phyloP scores from a whole-genome alignment of 2,329 filamentous ascomycete genomes.

The Septoria petroselini region DNA sequence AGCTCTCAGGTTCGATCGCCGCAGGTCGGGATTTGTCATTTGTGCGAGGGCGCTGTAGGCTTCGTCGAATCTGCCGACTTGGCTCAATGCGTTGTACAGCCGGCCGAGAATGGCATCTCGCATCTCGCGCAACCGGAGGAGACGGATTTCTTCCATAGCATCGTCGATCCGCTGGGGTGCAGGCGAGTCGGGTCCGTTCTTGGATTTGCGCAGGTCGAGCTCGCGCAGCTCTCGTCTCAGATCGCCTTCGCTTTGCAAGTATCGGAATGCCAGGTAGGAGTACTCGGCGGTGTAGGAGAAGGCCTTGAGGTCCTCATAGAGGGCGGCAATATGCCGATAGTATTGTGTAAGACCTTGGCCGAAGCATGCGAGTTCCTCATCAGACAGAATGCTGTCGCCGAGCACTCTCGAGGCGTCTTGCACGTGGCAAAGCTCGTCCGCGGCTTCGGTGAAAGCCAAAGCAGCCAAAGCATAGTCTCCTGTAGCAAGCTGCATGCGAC shows the following conservation, averaged over 20 bases:
- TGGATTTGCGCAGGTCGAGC: conserved; percentile 32
- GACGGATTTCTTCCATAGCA: conserved; percentile 36
- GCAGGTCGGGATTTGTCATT: conserved; percentile 67
- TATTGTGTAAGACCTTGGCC: conserved; percentile 76
- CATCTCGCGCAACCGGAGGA: conserved; percentile 38
- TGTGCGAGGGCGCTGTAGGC: conserved; percentile 76
- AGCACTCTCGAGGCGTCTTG: conserved; percentile 30
- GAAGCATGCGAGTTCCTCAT: conserved; percentile 66
- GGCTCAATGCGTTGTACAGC: conserved; percentile 76
- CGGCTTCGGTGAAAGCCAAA: conserved; percentile 74
- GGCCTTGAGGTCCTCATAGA: conserved; percentile 75
- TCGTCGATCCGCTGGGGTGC: conserved; percentile 29
- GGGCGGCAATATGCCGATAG: conserved; percentile 76
- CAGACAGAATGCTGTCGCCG: conserved; percentile 60
- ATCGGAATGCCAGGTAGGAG: conserved; percentile 49
- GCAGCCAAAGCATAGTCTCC: conserved; percentile 72
- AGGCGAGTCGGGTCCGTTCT: conserved; percentile 29
- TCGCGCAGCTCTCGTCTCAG: conserved; percentile 28
- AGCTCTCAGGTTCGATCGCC: conserved; percentile 64
- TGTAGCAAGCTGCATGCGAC: conserved; percentile 69
- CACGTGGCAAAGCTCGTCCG: conserved; percentile 27
- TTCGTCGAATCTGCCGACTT: conserved; percentile 74
- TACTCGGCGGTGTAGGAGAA: conserved; percentile 84
- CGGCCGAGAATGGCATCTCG: conserved; percentile 74
- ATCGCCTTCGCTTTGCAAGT: conserved; percentile 27